A percentile compares a stretch with the other conserved stretches of the same genome.
Evolutionary conservation across 129 eudicot genomes (phyloP).

Genomic region (Dittrichia graveolens): DNA sequence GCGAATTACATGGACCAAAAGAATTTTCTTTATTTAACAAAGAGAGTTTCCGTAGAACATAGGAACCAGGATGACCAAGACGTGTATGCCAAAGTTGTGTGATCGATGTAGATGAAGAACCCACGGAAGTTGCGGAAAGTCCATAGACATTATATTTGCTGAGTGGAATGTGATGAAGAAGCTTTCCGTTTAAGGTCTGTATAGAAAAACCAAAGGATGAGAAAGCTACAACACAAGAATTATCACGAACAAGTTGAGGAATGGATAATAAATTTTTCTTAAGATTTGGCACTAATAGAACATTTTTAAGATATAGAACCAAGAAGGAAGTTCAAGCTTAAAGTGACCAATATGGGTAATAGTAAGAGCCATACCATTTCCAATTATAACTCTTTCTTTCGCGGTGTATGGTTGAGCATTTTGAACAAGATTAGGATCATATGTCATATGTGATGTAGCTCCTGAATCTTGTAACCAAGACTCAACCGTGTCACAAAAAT

Average conservation of each 20-base stretch:
- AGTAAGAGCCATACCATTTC: background rate
- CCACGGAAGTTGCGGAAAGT: background rate
- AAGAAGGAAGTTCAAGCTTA: background rate
- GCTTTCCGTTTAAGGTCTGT: background rate
- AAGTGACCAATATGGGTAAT: background rate
- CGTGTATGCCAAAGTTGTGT: no score
- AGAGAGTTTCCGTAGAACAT: background rate
- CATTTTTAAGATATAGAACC: background rate
- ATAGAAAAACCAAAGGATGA: background rate
- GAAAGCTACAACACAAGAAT: background rate
- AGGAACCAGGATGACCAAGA: background rate
- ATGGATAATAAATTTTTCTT: background rate
- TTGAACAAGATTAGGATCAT: no score
- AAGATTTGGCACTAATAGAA: background rate
- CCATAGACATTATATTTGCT: background rate
- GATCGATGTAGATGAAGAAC: background rate
- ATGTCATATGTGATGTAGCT: no score
- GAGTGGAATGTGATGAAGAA: background rate
- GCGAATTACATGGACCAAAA: background rate
- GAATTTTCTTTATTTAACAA: background rate
- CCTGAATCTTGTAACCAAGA: no score
- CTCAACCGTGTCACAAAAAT: no score
- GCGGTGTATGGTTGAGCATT: no score
- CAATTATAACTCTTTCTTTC: background rate
- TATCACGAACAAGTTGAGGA: background rate